phyloP scores from a whole-genome alignment of 2,329 filamentous ascomycete genomes.

The Ophiostoma ulmi region DNA sequence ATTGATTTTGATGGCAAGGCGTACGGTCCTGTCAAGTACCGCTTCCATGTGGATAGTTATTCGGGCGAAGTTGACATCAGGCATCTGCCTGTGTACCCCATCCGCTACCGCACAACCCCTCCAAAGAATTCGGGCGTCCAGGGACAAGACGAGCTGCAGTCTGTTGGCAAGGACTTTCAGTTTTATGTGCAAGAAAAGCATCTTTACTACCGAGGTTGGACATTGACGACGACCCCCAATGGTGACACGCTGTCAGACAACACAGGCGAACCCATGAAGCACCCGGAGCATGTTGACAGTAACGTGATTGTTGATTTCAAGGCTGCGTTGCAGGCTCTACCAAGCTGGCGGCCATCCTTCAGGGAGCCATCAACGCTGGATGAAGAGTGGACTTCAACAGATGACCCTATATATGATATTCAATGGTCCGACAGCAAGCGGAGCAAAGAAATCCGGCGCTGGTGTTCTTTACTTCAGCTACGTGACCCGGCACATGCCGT shows the following conservation, averaged over 20 bases:
- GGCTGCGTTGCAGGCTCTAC: slow-evolving; percentile 26
- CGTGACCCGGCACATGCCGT: slow-evolving; percentile 21
- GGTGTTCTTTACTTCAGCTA: slow-evolving; percentile 19
- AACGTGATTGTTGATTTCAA: slow-evolving; percentile 31
- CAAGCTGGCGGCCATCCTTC: slow-evolving; percentile 25
- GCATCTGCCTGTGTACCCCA: not conserved
- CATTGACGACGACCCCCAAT: slow-evolving; percentile 37
- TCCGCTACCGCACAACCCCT: not conserved
- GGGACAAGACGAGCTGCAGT: not conserved
- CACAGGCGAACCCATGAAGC: slow-evolving; percentile 14
- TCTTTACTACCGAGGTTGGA: slow-evolving; percentile 41
- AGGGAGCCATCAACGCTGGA: slow-evolving; percentile 11
- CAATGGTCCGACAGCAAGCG: slow-evolving; percentile 21
- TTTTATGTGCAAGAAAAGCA: slow-evolving; percentile 35
- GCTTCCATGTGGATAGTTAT: slow-evolving; percentile 37
- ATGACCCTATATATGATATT: slow-evolving; percentile 8
- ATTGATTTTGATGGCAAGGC: slow-evolving; percentile 40
- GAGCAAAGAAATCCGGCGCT: slow-evolving; percentile 16
- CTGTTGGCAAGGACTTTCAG: slow-evolving; percentile 22
- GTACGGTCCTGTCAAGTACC: slow-evolving; percentile 38
- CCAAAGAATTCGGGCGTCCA: not conserved
- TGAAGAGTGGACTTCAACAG: not conserved
- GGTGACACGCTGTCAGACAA: slow-evolving; percentile 19
- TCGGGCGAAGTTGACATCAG: slow-evolving; percentile 32
- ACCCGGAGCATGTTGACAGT: slow-evolving; percentile 29